Percentiles rank a stretch among this genome's conserved stretches.
Evolutionary conservation across 441 rosid genomes (phyloP).

Genomic region (Croton laevigatus): DNA sequence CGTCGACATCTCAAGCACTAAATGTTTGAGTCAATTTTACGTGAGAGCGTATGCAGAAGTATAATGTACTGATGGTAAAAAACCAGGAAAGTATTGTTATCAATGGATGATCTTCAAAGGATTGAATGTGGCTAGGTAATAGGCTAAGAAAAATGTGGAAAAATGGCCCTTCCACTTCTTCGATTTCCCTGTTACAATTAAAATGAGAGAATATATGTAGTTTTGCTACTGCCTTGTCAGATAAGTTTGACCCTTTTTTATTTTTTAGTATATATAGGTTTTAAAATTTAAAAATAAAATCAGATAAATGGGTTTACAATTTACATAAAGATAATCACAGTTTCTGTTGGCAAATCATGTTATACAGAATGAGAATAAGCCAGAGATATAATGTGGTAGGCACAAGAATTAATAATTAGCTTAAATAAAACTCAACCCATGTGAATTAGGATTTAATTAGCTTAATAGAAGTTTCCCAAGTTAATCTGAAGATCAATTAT

Average conservation of each 20-base stretch:
- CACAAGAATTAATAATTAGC: background rate
- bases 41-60: background rate
- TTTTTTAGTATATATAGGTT: background rate
- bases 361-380: background rate
- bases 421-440: too few species aligned
- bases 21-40: conserved; percentile 8
- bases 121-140: background rate
- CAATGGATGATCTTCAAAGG: background rate
- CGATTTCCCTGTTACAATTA: background rate
- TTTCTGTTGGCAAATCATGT: background rate
- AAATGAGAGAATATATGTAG: background rate
- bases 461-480: too few species aligned
- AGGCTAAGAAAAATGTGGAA: background rate
- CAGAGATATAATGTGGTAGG: background rate
- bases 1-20: conserved; percentile 4
- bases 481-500: background rate
- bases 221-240: background rate
- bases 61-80: background rate
- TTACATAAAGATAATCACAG: background rate
- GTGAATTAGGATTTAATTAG: too few species aligned
- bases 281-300: too few species aligned
- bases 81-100: background rate
- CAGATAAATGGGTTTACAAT: background rate
- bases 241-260: background rate
- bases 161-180: background rate